phyloP scores from a whole-genome alignment of 176 grass and related monocot species.

The Oryza glaberrima region DNA sequence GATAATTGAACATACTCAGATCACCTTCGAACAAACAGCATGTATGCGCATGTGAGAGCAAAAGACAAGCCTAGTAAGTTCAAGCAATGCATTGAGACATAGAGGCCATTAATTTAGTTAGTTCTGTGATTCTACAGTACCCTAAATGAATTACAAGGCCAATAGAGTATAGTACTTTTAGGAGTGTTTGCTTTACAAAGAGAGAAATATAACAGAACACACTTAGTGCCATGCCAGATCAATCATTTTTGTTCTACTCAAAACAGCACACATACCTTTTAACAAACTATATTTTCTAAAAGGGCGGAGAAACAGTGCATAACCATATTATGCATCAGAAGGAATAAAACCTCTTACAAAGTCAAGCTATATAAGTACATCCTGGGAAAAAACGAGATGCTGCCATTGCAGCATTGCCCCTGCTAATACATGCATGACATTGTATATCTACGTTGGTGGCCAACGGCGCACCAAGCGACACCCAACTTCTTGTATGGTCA shows the following conservation, averaged over 20 bases:
- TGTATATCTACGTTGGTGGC: no score
- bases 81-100: background rate
- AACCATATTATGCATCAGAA: background rate
- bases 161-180: background rate
- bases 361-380: background rate
- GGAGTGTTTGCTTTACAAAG: background rate
- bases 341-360: background rate
- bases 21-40: background rate
- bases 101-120: background rate
- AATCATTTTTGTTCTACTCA: background rate
- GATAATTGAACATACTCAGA: background rate
- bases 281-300: background rate
- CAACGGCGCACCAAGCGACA: background rate
- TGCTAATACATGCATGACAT: no score
- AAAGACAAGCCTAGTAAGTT: background rate
- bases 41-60: background rate
- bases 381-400: background rate
- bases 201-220: background rate
- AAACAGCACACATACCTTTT: background rate
- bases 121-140: background rate
- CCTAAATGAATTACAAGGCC: background rate
- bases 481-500: background rate
- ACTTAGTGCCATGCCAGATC: background rate
- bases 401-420: no score
- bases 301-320: background rate